Conservation (phyloP, 805 yeast species). For the Candida vartiovaarae region DNA sequence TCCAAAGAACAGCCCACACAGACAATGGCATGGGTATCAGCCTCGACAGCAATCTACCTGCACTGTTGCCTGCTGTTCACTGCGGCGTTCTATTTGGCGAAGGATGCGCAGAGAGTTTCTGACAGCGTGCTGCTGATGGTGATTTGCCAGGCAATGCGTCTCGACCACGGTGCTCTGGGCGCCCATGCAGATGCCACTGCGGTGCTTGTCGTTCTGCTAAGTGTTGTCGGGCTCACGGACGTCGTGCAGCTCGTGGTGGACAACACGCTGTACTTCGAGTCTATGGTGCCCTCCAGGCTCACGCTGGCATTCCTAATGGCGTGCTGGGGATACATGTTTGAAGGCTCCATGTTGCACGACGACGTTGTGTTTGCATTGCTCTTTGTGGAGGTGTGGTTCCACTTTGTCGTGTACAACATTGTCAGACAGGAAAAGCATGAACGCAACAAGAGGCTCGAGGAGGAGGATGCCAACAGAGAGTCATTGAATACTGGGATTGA, state of each 20-base stretch:
- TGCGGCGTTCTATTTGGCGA: slow-evolving; percentile 39
- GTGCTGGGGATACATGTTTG: slow-evolving; percentile 40
- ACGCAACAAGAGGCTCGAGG: slow-evolving; percentile 40
- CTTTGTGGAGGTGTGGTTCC: slow-evolving; percentile 65
- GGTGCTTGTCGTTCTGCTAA: slow-evolving; percentile 36
- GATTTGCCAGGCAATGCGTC: slow-evolving; percentile 46
- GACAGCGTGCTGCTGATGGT: slow-evolving; percentile 42
- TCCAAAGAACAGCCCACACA: background rate
- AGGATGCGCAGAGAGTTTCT: slow-evolving; percentile 38
- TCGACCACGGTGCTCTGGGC: slow-evolving; percentile 3
- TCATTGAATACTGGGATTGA: no score
- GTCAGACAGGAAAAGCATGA: slow-evolving; percentile 48
- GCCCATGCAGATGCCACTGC: background rate
- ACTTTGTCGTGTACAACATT: slow-evolving; percentile 52
- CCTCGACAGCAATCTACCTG: slow-evolving; percentile 39
- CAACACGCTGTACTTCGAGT: slow-evolving; percentile 44
- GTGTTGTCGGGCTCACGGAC: slow-evolving; percentile 42
- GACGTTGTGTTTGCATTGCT: slow-evolving; percentile 49
- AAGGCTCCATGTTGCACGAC: slow-evolving; percentile 44
- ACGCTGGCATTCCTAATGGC: slow-evolving; percentile 42
- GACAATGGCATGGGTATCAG: slow-evolving; percentile 46
- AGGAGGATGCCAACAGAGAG: no score
- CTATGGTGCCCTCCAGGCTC: slow-evolving; percentile 53
- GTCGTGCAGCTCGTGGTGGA: slow-evolving; percentile 47
- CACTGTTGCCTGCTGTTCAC: slow-evolving; percentile 40